These are phyloP conservation scores for Primulina huaijiensis DNA, from an alignment of 257 asterid species.

Conservation along the genomic window DNA sequence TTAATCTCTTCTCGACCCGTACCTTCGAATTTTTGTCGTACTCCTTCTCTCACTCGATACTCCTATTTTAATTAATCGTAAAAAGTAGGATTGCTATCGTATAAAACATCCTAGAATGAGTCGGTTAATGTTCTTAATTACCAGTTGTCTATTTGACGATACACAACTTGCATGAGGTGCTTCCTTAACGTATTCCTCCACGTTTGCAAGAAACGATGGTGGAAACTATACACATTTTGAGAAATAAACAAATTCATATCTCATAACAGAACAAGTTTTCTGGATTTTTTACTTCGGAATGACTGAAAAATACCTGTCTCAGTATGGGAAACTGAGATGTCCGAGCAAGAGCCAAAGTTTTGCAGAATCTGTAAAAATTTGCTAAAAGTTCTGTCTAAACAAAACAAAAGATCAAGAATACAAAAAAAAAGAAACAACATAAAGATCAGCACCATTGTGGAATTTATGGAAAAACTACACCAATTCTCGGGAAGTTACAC, in stretches of 20 bases:
- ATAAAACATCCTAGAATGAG: neutral
- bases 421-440: neutral
- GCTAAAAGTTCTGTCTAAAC: slow-evolving; percentile 75
- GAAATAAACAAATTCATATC: neutral
- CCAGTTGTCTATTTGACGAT: slow-evolving; percentile 44
- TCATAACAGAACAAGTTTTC: neutral
- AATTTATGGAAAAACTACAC: too few relatives aligned
- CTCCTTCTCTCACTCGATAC: slow-evolving; percentile 40
- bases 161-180: slow-evolving; percentile 56
- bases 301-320: slow-evolving; percentile 52
- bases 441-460: too few relatives aligned
- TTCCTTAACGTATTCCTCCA: slow-evolving; percentile 89
- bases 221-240: slow-evolving; percentile 58
- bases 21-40: slow-evolving; percentile 35
- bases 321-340: slow-evolving; percentile 73
- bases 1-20: slow-evolving; percentile 25
- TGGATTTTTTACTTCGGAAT: neutral
- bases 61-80: slow-evolving; percentile 38
- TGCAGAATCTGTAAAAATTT: slow-evolving; percentile 68
- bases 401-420: slow-evolving; percentile 16
- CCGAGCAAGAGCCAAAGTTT: slow-evolving; percentile 68
- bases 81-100: neutral
- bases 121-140: slow-evolving; percentile 27
- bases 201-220: slow-evolving; percentile 76
- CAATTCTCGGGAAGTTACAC: neutral